Conservation (phyloP, 805 yeast genomes). For the Metschnikowia kunwiensis region DNA sequence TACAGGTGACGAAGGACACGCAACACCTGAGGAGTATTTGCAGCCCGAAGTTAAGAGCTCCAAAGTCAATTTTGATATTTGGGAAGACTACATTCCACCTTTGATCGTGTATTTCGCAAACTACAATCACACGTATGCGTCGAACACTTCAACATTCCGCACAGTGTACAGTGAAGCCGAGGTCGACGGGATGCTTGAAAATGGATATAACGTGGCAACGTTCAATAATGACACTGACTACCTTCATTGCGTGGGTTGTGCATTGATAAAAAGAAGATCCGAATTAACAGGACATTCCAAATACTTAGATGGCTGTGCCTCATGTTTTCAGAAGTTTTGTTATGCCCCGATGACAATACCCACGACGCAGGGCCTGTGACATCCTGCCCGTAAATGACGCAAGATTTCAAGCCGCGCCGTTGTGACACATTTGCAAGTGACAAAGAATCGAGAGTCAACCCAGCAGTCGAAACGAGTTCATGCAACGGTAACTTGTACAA, state of each 20-base stretch:
- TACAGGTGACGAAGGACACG: not conserved
- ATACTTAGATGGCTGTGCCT: slow-evolving; percentile 4
- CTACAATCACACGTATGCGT: slow-evolving; percentile 34
- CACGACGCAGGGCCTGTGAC: too few relatives aligned
- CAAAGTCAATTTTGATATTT: slow-evolving; percentile 3
- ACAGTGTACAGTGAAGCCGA: slow-evolving; percentile 47
- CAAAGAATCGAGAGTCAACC: too few relatives aligned
- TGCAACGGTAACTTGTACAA: too few relatives aligned
- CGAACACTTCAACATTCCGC: slow-evolving; percentile 62
- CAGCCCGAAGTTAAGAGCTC: not conserved
- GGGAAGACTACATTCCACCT: slow-evolving; percentile 44
- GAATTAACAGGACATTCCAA: not conserved
- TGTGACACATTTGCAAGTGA: too few relatives aligned
- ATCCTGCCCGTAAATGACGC: too few relatives aligned
- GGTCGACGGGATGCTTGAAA: slow-evolving; percentile 42
- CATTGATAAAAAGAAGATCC: slow-evolving; percentile 45
- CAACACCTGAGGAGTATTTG: not conserved
- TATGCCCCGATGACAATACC: too few relatives aligned
- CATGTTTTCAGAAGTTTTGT: slow-evolving; percentile 14
- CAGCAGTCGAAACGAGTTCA: too few relatives aligned
- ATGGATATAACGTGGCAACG: slow-evolving; percentile 53
- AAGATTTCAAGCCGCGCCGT: too few relatives aligned
- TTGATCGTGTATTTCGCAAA: slow-evolving; percentile 53
- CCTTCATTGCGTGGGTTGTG: slow-evolving; percentile 54
- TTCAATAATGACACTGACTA: slow-evolving; percentile 39